Evolutionary conservation across 176 grass and related monocot species (phyloP).

Genomic region (sorghum (Sorghum bicolor)): DNA sequence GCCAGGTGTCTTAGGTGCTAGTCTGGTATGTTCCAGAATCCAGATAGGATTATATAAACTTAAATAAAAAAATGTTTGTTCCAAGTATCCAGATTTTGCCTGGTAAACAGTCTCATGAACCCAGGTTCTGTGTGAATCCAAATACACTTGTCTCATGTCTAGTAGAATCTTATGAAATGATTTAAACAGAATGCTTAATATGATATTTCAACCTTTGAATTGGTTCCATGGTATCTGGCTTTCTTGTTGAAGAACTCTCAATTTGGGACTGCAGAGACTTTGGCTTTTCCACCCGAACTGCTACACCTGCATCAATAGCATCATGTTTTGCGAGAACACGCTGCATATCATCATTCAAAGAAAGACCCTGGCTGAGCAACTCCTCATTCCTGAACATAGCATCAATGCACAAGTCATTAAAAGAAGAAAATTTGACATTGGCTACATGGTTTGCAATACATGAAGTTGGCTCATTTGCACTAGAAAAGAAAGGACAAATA

Average conservation of each 20-base stretch:
- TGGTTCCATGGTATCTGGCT: conserved; percentile 18
- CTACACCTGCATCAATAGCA: conserved; percentile 73
- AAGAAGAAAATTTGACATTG: neutral
- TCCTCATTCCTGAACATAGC: conserved; percentile 63
- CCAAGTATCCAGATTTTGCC: neutral
- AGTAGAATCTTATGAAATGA: conserved; percentile 17
- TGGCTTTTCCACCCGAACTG: conserved; percentile 45
- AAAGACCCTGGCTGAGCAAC: conserved; percentile 73
- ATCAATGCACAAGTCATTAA: neutral
- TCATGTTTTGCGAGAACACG: conserved; percentile 74
- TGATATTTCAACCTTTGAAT: conserved; percentile 36
- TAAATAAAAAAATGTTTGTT: neutral
- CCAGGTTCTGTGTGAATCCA: neutral
- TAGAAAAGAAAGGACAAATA: neutral
- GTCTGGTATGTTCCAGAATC: neutral
- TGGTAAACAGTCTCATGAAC: neutral
- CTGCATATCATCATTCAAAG: conserved; percentile 93
- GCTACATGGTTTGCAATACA: neutral
- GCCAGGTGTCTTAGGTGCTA: neutral
- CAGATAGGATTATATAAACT: conserved; percentile 1
- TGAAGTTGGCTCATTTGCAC: neutral
- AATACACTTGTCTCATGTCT: neutral
- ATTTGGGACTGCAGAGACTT: conserved; percentile 43
- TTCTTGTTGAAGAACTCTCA: conserved; percentile 29
- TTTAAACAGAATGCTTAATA: conserved; percentile 1